Evolutionary conservation across 305 asterid species (phyloP).

Genomic region (Euphrasia arctica): DNA sequence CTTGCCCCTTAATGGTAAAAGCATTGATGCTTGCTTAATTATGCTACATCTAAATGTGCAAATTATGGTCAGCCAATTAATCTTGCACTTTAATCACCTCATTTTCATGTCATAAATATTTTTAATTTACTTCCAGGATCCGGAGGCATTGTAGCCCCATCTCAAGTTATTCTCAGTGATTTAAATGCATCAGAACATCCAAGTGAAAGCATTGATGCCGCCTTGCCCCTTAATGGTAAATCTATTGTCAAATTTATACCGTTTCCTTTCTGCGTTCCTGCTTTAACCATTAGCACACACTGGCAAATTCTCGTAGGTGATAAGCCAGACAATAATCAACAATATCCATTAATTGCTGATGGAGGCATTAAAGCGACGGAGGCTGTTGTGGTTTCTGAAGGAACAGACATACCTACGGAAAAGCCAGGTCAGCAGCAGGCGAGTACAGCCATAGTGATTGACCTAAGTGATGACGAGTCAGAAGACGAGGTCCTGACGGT

Average conservation of each 20-base stretch:
- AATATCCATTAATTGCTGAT: conserved; percentile 3
- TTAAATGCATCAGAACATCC: conserved; percentile 27
- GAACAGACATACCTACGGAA: conserved; percentile 7
- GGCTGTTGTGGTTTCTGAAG: conserved; percentile 11
- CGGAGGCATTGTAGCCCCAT: conserved; percentile 28
- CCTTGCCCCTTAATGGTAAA: conserved; percentile 36
- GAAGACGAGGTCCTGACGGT: conserved; percentile 22
- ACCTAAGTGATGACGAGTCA: conserved; percentile 61
- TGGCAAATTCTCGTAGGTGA: conserved; percentile 26
- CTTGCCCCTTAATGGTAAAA: conserved; percentile 36
- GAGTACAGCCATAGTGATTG: conserved; percentile 32
- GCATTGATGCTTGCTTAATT: background rate
- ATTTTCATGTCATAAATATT: background rate
- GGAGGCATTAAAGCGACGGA: background rate
- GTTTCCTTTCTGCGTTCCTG: background rate
- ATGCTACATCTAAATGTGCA: conserved; percentile 16
- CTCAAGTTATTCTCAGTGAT: conserved; percentile 28
- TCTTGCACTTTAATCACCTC: too few relatives aligned
- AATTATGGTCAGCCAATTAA: background rate
- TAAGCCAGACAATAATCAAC: conserved; percentile 21
- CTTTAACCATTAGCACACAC: conserved; percentile 9
- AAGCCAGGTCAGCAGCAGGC: conserved; percentile 17
- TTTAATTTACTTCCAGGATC: conserved; percentile 32
- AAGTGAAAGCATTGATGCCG: conserved; percentile 23
- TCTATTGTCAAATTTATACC: background rate